Evolutionary conservation across 2,329 filamentous ascomycete species (phyloP).

Genomic region (Ophiocordyceps sinensis): DNA sequence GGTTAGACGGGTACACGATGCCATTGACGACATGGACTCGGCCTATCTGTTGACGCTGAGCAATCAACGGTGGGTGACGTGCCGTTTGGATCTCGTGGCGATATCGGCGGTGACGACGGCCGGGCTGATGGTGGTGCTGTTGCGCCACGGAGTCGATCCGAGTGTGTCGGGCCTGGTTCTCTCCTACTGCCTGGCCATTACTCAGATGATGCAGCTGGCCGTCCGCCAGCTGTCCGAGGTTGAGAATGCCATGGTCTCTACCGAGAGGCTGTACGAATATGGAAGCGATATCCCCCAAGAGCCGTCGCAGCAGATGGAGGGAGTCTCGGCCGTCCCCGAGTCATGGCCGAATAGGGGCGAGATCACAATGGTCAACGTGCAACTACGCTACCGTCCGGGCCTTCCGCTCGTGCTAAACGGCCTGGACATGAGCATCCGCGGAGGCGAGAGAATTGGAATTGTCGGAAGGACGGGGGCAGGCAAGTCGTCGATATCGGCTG

Average conservation of each 20-base stretch:
- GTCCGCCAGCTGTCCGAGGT: slow-evolving; percentile 92
- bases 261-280: slow-evolving; percentile 84
- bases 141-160: slow-evolving; percentile 70
- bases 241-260: slow-evolving; percentile 95
- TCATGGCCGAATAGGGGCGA: slow-evolving; percentile 81
- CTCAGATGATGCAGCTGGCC: slow-evolving; percentile 95
- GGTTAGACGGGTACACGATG: slow-evolving; percentile 47
- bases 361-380: slow-evolving; percentile 58
- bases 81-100: slow-evolving; percentile 73
- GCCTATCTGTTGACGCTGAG: slow-evolving; percentile 92
- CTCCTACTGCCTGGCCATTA: slow-evolving; percentile 83
- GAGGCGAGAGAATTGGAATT: slow-evolving; percentile 68
- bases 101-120: slow-evolving; percentile 74
- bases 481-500: slow-evolving; percentile 63
- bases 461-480: slow-evolving; percentile 75
- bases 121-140: slow-evolving; percentile 70
- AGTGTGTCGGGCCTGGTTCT: slow-evolving; percentile 78
- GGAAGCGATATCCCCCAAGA: slow-evolving; percentile 78
- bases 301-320: slow-evolving; percentile 57
- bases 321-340: slow-evolving; percentile 44
- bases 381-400: slow-evolving; percentile 64
- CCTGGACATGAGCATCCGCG: slow-evolving; percentile 54
- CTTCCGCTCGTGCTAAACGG: slow-evolving; percentile 61
- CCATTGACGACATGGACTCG: slow-evolving; percentile 83
- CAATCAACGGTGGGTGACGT: slow-evolving; percentile 85